Conservation (phyloP, 2,329 filamentous ascomycete species). For the Ascochyta koolunga region DNA sequence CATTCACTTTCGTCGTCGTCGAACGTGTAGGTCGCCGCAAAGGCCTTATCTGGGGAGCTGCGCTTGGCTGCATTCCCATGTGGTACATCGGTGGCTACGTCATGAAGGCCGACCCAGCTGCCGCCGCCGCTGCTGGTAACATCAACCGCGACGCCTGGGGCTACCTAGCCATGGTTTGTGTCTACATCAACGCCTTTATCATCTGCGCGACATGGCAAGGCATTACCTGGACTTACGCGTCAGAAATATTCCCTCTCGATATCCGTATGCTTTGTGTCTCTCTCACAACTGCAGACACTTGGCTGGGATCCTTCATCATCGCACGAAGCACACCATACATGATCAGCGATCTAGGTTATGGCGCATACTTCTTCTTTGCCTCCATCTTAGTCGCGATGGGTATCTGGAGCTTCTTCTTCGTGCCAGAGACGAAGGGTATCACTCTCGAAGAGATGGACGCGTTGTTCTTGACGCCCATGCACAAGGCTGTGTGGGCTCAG, state of each 20-base stretch:
- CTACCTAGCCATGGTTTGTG: constrained; percentile 60
- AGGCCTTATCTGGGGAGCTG: constrained; percentile 56
- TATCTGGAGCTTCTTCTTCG: constrained; percentile 42
- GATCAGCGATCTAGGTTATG: constrained; percentile 47
- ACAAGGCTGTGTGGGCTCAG: constrained; percentile 41
- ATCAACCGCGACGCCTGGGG: constrained; percentile 56
- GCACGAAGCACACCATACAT: constrained; percentile 48
- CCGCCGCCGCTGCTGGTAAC: constrained; percentile 51
- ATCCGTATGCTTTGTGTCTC: constrained; percentile 51
- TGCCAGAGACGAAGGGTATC: constrained; percentile 42
- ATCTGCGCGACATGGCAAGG: constrained; percentile 56
- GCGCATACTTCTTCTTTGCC: constrained; percentile 50
- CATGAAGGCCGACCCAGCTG: constrained; percentile 57
- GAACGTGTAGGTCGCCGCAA: constrained; percentile 50
- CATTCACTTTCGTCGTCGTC: constrained; percentile 49
- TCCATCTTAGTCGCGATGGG: constrained; percentile 38
- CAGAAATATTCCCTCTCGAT: constrained; percentile 56
- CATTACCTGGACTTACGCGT: constrained; percentile 53
- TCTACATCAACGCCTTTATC: constrained; percentile 62
- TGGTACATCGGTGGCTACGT: constrained; percentile 62
- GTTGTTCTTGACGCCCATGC: constrained; percentile 37
- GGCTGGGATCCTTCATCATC: constrained; percentile 51
- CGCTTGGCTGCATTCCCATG: constrained; percentile 56
- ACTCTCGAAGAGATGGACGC: constrained; percentile 42
- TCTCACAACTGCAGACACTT: constrained; percentile 47